These are phyloP conservation scores for Fusarium continuum DNA, from an alignment of 2,329 filamentous ascomycete genomes.

Conservation along the genomic window DNA sequence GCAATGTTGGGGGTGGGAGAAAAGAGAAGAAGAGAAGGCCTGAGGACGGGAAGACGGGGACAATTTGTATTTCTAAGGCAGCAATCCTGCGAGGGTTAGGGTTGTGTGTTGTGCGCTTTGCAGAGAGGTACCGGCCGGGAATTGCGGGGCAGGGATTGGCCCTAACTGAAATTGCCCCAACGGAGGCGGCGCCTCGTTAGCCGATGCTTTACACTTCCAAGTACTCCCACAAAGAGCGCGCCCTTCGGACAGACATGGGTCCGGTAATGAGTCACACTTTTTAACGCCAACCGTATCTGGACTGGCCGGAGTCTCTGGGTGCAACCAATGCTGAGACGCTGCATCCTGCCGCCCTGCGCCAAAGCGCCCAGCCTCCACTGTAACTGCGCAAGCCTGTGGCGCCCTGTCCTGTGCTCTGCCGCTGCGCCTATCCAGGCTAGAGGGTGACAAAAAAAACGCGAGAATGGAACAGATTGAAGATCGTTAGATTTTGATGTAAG, in stretches of 20 bases:
- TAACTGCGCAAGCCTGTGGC: conserved; percentile 2
- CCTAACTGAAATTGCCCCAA: conserved; percentile 18
- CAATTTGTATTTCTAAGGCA: conserved; percentile 61
- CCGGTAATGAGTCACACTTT: conserved; percentile 50
- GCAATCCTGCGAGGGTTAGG: conserved; percentile 46
- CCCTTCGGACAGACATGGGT: conserved; percentile 43
- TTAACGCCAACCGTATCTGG: conserved; percentile 43
- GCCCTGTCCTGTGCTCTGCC: background rate
- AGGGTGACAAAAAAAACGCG: too few species aligned
- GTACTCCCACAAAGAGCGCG: conserved; percentile 34
- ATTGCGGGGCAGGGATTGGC: conserved; percentile 32
- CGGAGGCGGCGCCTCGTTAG: conserved; percentile 10
- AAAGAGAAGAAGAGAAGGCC: conserved; percentile 46
- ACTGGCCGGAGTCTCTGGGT: conserved; percentile 41
- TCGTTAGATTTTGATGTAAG: too few species aligned
- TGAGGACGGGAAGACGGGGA: conserved; percentile 42
- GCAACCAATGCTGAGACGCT: conserved; percentile 39
- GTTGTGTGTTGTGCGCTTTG: conserved; percentile 32
- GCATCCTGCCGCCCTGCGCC: conserved; percentile 30
- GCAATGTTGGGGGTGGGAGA: conserved; percentile 48
- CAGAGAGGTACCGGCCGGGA: conserved; percentile 23
- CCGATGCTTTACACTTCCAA: background rate
- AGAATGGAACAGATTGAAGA: too few species aligned
- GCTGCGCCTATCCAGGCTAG: background rate
- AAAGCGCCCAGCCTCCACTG: conserved; percentile 32